Base-by-base conservation (phyloP, 2,329 filamentous ascomycete genomes). In the Trichoderma koningii region DNA sequence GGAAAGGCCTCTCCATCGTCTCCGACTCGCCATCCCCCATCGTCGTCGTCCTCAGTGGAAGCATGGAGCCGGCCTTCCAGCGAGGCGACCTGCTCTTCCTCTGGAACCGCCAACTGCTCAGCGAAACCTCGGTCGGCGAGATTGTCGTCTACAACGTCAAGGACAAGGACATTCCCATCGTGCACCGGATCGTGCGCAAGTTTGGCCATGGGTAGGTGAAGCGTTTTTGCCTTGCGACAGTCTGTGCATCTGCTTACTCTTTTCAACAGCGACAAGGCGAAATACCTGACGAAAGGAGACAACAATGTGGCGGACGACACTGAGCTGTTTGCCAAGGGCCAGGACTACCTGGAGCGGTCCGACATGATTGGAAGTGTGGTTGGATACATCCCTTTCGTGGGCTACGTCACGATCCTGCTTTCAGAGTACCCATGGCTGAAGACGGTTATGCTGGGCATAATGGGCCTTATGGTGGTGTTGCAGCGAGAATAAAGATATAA, bases 361-460 rank as follows among this genome's bases (percentile, higher is more conserved):
- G 94, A 98, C 74, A 93, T 99, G 64, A 92, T 99, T 65, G 95
- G 95, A 52, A 96, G 91, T 70, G 95, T 98, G 7, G 82, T 95
- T 12, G 95, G 86, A 44, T 99, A 96, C 76, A 88, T 98, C 65
- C 95, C 95, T 0, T 96, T 95, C 73, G 93, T 98, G 15, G 95
- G 95, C 70, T 98, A 98, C 74, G 93, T 98, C 52, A 99, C 95
- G 1, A 99, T 99, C 71, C 82, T 98, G 77, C 82, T 99, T 68
- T 95, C 91, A 68, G 95, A 99, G 77, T 89, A 99, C 75, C 95
- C 95, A 6, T 98, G 94, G 94, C 77, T 98, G 71, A 99, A 99
- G 85, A 96, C 92, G 50, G 94, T 89, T 28, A 91, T 98, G 88
- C 78, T 99, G 73, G 94, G 92, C 1, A 85, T 97, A 57, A 99